A percentile compares a stretch with the other conserved stretches of the same genome.
Conservation (phyloP, 2,329 filamentous ascomycete genomes). For the Fusarium acutatum region DNA sequence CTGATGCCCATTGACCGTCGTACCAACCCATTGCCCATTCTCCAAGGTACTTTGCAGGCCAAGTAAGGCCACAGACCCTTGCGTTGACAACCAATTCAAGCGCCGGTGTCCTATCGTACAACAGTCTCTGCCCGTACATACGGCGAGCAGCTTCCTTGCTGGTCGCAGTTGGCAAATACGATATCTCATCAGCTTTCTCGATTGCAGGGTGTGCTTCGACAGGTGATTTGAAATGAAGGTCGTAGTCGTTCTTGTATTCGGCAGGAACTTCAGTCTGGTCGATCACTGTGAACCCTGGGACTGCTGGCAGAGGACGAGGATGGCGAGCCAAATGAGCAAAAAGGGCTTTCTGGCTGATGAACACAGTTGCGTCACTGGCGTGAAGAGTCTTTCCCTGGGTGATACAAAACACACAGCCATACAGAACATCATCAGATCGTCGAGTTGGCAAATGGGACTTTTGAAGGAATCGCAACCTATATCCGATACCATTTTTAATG, state of each 20-base stretch:
- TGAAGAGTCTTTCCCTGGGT: slow-evolving; percentile 59
- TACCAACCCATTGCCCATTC: slow-evolving; percentile 68
- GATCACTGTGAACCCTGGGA: slow-evolving; percentile 59
- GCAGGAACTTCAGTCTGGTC: slow-evolving; percentile 54
- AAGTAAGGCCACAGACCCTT: slow-evolving; percentile 59
- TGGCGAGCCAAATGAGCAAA: slow-evolving; percentile 64
- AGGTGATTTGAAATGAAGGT: slow-evolving; percentile 58
- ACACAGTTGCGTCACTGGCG: slow-evolving; percentile 65
- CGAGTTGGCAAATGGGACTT: slow-evolving; percentile 63
- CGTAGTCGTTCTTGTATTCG: slow-evolving; percentile 58
- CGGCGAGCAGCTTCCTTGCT: slow-evolving; percentile 58
- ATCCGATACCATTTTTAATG: slow-evolving; percentile 55
- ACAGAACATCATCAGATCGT: slow-evolving; percentile 61
- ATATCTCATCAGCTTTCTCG: slow-evolving; percentile 52
- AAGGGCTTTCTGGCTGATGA: slow-evolving; percentile 61
- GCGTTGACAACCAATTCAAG: slow-evolving; percentile 60
- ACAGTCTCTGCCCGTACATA: slow-evolving; percentile 56
- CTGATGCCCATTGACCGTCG: slow-evolving; percentile 59
- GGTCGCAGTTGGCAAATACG: slow-evolving; percentile 54
- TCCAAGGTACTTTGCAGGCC: slow-evolving; percentile 60
- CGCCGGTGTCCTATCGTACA: slow-evolving; percentile 55
- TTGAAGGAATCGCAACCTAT: slow-evolving; percentile 63
- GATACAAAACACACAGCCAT: slow-evolving; percentile 64
- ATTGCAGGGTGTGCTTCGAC: slow-evolving; percentile 52
- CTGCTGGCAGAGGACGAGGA: slow-evolving; percentile 59